Evolutionary conservation across 2,329 filamentous ascomycete species (phyloP).

Genomic region (Alternaria sp.): DNA sequence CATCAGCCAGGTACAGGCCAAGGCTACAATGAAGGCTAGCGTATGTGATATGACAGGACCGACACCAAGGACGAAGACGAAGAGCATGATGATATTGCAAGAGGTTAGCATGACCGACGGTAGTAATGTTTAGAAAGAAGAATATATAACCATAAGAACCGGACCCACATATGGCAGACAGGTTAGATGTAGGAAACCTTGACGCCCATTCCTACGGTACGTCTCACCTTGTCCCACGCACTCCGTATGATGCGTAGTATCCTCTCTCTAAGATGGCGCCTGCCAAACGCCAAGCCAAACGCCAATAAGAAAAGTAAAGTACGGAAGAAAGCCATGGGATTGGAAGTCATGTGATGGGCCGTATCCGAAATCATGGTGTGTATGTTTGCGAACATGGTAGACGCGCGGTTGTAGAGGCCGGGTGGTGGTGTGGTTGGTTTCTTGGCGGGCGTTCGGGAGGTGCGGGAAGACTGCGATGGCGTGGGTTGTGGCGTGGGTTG

Average conservation of each 20-base stretch:
- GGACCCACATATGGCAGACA: background rate
- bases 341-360: constrained; percentile 58
- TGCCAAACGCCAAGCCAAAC: constrained; percentile 76
- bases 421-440: constrained; percentile 43
- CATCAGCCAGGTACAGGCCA: background rate
- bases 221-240: constrained; percentile 80
- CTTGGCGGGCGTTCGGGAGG: constrained; percentile 37
- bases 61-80: background rate
- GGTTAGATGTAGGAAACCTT: constrained; percentile 92
- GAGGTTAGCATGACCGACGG: background rate
- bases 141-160: constrained; percentile 1
- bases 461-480: constrained; percentile 38
- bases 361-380: constrained; percentile 59
- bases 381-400: constrained; percentile 53
- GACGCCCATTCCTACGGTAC: constrained; percentile 92
- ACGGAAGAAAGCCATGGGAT: constrained; percentile 62
- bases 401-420: constrained; percentile 51
- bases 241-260: constrained; percentile 71
- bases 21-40: background rate
- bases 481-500: constrained; percentile 25
- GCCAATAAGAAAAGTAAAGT: constrained; percentile 81
- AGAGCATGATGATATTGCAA: background rate
- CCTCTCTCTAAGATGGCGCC: constrained; percentile 75
- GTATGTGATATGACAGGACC: background rate
- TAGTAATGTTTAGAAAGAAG: background rate